phyloP scores from a whole-genome alignment of 345 rosid species.

The Camelina neglecta region DNA sequence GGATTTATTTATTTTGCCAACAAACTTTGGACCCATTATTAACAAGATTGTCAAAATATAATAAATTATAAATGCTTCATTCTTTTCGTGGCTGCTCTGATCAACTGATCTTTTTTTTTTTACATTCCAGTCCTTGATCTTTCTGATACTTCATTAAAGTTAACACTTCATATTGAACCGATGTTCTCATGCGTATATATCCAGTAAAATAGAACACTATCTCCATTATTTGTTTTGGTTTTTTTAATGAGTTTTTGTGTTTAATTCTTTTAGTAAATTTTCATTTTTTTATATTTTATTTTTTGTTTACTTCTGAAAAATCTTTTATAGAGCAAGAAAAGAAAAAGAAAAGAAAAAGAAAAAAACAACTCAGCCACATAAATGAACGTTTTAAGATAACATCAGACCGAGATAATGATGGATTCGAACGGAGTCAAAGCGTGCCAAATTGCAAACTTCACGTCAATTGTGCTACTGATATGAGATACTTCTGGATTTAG shows the following conservation, averaged over 20 bases:
- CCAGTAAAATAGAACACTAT: no score
- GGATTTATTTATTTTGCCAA: conserved; percentile 3
- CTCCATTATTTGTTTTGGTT: no score
- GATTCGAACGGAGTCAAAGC: neutral
- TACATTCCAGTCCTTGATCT: no score
- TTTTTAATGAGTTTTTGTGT: no score
- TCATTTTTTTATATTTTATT: no score
- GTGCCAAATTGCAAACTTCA: conserved; percentile 20
- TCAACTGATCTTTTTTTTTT: neutral
- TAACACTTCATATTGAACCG: no score
- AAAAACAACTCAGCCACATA: neutral
- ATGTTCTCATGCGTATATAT: no score
- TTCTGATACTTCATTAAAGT: no score
- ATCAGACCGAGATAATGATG: neutral
- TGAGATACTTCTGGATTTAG: conserved; percentile 4
- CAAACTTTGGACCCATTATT: neutral
- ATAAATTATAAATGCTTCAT: neutral
- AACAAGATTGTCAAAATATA: neutral
- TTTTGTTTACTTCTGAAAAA: no score
- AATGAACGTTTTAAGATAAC: neutral
- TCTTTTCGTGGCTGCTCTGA: neutral
- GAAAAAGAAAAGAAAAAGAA: no score
- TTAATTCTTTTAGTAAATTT: no score
- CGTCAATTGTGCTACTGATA: neutral
- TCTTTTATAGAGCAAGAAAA: no score